Evolutionary conservation across 148 eudicot genomes (phyloP).

Genomic region (Chenopodium formosanum): DNA sequence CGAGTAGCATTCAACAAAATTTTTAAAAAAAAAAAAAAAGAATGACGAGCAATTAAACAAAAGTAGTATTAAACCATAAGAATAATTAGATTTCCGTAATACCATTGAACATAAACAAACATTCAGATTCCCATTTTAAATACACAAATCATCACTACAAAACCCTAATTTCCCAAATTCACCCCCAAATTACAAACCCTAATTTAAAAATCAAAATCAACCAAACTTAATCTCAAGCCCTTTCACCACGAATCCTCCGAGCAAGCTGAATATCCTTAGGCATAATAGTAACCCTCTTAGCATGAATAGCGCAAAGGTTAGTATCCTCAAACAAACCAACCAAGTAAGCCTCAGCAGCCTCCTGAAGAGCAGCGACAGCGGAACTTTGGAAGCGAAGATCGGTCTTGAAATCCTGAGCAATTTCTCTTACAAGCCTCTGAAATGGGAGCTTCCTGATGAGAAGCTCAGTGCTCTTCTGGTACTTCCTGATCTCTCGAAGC

Average conservation of each 20-base stretch:
- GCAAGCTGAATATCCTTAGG: background rate
- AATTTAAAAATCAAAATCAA: background rate
- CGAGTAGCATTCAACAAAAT: too few relatives aligned
- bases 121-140: background rate
- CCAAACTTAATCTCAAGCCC: background rate
- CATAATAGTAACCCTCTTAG: background rate
- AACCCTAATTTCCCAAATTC: too few relatives aligned
- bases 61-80: too few relatives aligned
- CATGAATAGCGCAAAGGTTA: background rate
- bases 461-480: slow-evolving; percentile 18
- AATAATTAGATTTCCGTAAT: too few relatives aligned
- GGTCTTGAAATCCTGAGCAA: slow-evolving; percentile 14
- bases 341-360: background rate
- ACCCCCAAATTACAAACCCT: background rate
- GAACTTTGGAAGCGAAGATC: slow-evolving; percentile 2
- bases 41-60: too few relatives aligned
- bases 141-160: background rate
- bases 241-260: background rate
- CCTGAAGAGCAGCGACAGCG: background rate
- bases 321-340: background rate
- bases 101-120: too few relatives aligned
- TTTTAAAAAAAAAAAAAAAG: too few relatives aligned
- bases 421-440: slow-evolving; percentile 12
- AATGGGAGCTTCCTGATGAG: slow-evolving; percentile 12
- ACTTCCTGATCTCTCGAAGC: slow-evolving; percentile 9